A percentile compares a stretch with the other conserved stretches of the same genome.
Conservation (phyloP, 148 eudicot species). For the Nepenthes mirabilis region DNA sequence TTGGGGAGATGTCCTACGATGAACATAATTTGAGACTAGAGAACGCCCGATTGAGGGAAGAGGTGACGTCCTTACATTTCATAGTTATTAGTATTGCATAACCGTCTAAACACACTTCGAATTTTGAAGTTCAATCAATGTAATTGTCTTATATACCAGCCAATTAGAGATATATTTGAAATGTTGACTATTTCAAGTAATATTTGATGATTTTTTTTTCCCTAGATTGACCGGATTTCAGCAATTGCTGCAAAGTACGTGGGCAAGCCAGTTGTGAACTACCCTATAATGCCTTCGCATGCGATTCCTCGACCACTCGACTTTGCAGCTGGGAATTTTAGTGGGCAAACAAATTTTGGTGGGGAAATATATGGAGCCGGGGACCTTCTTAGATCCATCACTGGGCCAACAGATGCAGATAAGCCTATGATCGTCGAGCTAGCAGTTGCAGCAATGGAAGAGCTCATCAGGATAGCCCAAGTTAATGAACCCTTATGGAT, state of each 20-base stretch:
- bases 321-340: constrained; percentile 38
- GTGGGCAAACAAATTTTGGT: constrained; percentile 21
- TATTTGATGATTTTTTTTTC: not conserved
- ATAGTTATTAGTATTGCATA: too few relatives aligned
- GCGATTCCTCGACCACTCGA: constrained; percentile 33
- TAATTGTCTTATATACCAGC: too few relatives aligned
- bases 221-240: constrained; percentile 76
- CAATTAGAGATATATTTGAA: too few relatives aligned
- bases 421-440: constrained; percentile 71
- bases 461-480: constrained; percentile 68
- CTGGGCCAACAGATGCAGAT: constrained; percentile 65
- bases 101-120: too few relatives aligned
- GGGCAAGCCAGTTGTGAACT: constrained; percentile 62
- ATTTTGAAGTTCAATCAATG: too few relatives aligned
- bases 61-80: constrained; percentile 6
- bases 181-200: not conserved
- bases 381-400: constrained; percentile 55
- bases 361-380: constrained; percentile 45
- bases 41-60: constrained; percentile 21
- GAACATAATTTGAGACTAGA: constrained; percentile 21
- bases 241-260: constrained; percentile 91
- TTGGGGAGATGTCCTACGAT: constrained; percentile 22
- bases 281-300: constrained; percentile 28
- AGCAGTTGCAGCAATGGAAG: constrained; percentile 91
- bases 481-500: constrained; percentile 75